Percentiles rank a stretch among this genome's conserved stretches.
These are phyloP conservation scores for Brassica rapa DNA, from an alignment of 345 rosid genomes.

Conservation along the genomic window DNA sequence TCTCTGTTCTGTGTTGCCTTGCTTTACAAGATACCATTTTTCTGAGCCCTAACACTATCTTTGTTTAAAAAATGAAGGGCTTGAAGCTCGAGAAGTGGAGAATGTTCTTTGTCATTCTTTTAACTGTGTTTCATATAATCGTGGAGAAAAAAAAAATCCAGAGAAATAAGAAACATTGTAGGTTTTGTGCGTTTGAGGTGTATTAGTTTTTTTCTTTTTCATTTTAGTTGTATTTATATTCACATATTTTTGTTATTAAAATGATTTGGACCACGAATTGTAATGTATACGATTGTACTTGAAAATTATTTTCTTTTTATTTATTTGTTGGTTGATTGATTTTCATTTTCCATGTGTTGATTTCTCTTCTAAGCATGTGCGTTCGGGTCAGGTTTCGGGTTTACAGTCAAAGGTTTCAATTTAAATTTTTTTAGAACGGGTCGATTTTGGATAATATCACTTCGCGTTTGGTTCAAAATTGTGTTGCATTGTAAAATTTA, in stretches of 20 bases:
- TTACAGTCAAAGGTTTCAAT: too few species aligned
- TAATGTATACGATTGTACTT: constrained; percentile 25
- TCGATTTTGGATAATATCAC: too few species aligned
- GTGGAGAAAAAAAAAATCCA: constrained; percentile 4
- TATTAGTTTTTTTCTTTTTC: constrained; percentile 12
- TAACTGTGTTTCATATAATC: constrained; percentile 26
- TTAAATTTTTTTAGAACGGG: too few species aligned
- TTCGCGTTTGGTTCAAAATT: too few species aligned
- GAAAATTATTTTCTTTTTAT: neutral
- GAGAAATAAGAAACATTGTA: constrained; percentile 13
- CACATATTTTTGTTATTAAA: neutral
- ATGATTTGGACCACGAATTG: constrained; percentile 37
- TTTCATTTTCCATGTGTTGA: too few species aligned
- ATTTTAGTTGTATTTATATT: constrained; percentile 31
- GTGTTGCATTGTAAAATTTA: too few species aligned
- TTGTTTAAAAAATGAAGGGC: constrained; percentile 18
- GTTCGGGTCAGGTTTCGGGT: too few species aligned
- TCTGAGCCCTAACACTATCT: constrained; percentile 6
- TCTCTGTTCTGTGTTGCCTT: constrained; percentile 17
- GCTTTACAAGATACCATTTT: constrained; percentile 12
- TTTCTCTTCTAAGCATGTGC: too few species aligned
- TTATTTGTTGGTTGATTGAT: constrained; percentile 6
- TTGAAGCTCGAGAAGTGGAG: constrained; percentile 35
- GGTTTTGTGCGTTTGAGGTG: constrained; percentile 32
- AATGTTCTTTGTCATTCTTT: constrained; percentile 29